Percentiles rank a stretch among this genome's conserved stretches.
These are phyloP conservation scores for Verbena officinalis DNA, from an alignment of 257 asterid species.

Conservation along the genomic window DNA sequence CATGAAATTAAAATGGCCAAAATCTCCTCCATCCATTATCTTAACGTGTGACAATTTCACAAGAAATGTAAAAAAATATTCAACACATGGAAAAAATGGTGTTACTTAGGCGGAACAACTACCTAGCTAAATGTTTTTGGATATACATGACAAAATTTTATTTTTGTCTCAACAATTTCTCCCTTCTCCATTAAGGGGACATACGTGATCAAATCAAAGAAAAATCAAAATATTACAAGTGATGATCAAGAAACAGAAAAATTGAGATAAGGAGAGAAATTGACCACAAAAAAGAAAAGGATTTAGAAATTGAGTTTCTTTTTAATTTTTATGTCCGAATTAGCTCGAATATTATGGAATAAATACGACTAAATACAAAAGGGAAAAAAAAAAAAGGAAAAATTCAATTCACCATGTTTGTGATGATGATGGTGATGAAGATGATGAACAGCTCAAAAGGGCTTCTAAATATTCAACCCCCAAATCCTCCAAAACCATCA, in stretches of 20 bases:
- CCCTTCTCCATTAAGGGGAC: conserved; percentile 1
- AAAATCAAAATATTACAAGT: background rate
- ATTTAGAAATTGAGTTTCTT: no score
- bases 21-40: no score
- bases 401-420: conserved; percentile 29
- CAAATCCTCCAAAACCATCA: conserved; percentile 79
- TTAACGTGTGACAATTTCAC: background rate
- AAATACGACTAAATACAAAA: background rate
- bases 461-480: conserved; percentile 70
- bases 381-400: background rate
- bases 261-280: background rate
- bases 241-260: conserved; percentile 9
- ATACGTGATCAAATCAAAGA: background rate
- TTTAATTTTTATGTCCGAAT: no score
- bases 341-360: no score
- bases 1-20: no score
- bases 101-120: background rate
- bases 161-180: background rate
- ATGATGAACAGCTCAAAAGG: conserved; percentile 49
- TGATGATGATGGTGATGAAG: conserved; percentile 35
- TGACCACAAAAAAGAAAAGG: no score
- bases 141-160: conserved; percentile 1
- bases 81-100: background rate
- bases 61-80: no score
- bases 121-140: background rate